Conservation (phyloP, 2,329 filamentous ascomycete genomes). For the Fusarium duplospermum region DNA sequence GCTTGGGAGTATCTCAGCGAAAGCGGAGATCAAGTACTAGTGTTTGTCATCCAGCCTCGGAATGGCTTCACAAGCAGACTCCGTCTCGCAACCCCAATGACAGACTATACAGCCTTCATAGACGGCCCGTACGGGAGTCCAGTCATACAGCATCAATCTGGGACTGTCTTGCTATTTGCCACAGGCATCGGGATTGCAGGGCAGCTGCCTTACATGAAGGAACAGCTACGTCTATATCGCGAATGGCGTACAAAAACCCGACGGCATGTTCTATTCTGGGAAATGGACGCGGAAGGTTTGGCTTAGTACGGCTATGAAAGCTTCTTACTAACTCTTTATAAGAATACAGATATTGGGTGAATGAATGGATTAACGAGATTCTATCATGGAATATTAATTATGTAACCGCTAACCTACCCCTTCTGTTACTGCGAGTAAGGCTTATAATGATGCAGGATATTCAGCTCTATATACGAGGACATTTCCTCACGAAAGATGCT, state of each 20-base stretch:
- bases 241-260: conserved; percentile 13
- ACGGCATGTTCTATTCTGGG: conserved; percentile 13
- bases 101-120: background rate
- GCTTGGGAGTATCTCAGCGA: conserved; percentile 5
- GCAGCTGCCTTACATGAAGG: conserved; percentile 13
- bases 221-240: conserved; percentile 6
- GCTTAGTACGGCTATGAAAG: background rate
- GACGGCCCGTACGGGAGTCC: background rate
- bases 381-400: conserved; percentile 13
- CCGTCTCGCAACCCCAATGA: background rate
- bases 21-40: background rate
- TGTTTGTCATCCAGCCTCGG: background rate
- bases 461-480: conserved; percentile 9
- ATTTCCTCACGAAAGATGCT: conserved; percentile 6
- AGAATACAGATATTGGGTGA: conserved; percentile 14
- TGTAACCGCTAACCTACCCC: background rate
- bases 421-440: background rate
- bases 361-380: conserved; percentile 16
- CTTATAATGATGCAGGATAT: background rate
- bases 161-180: conserved; percentile 8
- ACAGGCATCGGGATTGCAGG: conserved; percentile 12
- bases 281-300: conserved; percentile 15
- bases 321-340: background rate
- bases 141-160: background rate
- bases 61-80: conserved; percentile 2